phyloP scores from a whole-genome alignment of 257 asterid species.

The Solanum etuberosum region DNA sequence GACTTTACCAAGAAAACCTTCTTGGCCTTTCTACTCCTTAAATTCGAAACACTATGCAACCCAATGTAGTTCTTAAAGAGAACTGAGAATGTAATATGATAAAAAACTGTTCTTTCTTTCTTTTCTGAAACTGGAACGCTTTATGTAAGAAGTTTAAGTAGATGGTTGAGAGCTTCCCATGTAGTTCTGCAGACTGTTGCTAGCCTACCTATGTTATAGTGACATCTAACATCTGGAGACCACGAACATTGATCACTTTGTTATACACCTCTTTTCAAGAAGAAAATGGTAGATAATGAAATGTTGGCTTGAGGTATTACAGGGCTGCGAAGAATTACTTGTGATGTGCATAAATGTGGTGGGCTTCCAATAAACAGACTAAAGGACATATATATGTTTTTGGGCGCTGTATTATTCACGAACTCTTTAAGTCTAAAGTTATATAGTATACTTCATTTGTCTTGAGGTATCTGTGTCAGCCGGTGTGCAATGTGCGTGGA shows the following conservation, averaged over 20 bases:
- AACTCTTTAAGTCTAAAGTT: neutral
- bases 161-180: neutral
- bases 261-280: neutral
- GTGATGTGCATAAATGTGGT: neutral
- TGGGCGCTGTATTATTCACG: neutral
- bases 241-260: neutral
- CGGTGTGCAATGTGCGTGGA: neutral
- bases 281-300: neutral
- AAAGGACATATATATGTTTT: neutral
- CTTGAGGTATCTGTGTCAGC: neutral
- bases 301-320: neutral
- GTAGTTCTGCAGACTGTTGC: neutral
- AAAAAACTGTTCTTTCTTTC: neutral
- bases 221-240: neutral
- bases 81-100: neutral
- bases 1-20: neutral
- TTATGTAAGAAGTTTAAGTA: neutral
- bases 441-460: neutral
- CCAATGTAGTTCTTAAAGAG: neutral
- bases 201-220: neutral
- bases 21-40: neutral
- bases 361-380: neutral
- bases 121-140: neutral
- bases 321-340: neutral
- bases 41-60: neutral